These are phyloP conservation scores for Bipolaris oryzae DNA, from an alignment of 2,329 filamentous ascomycete genomes.

Conservation along the genomic window DNA sequence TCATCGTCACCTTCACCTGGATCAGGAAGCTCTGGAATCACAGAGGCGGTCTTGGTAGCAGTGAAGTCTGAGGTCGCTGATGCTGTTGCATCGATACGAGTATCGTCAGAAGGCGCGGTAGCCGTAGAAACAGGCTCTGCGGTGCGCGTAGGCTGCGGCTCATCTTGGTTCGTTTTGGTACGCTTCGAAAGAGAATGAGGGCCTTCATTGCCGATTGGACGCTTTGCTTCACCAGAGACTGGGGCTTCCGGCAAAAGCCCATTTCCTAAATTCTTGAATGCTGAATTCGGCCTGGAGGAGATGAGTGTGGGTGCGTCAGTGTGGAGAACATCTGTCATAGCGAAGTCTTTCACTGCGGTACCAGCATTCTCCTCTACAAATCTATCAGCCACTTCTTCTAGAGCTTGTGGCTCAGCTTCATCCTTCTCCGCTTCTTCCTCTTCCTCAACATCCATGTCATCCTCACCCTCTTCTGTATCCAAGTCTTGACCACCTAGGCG, in stretches of 20 bases:
- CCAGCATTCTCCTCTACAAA: constrained; percentile 28
- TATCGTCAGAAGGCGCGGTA: background rate
- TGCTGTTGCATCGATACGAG: background rate
- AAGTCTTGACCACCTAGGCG: constrained; percentile 30
- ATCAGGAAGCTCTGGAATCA: constrained; percentile 21
- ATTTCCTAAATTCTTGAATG: background rate
- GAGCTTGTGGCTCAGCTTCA: background rate
- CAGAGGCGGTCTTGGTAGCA: constrained; percentile 23
- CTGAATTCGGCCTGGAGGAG: background rate
- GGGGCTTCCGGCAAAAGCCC: background rate
- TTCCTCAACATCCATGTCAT: constrained; percentile 19
- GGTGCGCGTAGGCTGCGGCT: constrained; percentile 4
- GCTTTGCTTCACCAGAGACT: constrained; percentile 25
- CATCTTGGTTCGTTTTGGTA: constrained; percentile 26
- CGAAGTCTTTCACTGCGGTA: constrained; percentile 19
- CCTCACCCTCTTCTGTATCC: constrained; percentile 33
- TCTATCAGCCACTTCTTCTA: constrained; percentile 30
- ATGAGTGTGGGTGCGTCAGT: background rate
- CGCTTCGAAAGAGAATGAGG: constrained; percentile 39
- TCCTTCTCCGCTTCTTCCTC: constrained; percentile 1
- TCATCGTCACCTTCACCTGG: constrained; percentile 27
- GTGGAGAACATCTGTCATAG: constrained; percentile 20
- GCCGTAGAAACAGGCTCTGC: constrained; percentile 9
- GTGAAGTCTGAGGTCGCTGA: constrained; percentile 25
- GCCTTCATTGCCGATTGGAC: constrained; percentile 28